Percentiles rank a stretch among this genome's conserved stretches.
These are phyloP conservation scores for Populus pruinosa DNA, from an alignment of 345 rosid species.

Conservation along the genomic window DNA sequence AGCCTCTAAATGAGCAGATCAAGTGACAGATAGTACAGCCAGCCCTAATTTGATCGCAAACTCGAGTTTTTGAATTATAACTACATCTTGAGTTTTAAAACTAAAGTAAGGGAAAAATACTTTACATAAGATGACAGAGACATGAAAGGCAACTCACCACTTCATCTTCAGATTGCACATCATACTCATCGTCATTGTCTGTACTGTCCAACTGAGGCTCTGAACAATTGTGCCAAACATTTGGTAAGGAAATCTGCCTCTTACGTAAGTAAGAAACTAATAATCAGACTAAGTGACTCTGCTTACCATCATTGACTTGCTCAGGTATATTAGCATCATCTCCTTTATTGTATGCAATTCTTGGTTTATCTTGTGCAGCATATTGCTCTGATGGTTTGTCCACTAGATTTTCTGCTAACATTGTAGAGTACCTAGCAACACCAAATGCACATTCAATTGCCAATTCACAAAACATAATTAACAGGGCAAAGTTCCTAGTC, in stretches of 20 bases:
- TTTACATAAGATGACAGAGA: conserved; percentile 4
- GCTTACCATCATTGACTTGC: conserved; percentile 50
- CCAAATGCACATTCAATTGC: conserved; percentile 7
- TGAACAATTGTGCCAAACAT: conserved; percentile 7
- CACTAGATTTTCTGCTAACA: conserved; percentile 95
- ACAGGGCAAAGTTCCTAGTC: neutral
- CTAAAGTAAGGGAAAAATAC: neutral
- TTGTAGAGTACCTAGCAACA: conserved; percentile 81
- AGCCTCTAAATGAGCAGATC: neutral
- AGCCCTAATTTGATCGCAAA: neutral
- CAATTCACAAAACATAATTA: neutral
- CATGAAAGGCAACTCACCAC: conserved; percentile 47
- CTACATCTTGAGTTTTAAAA: neutral
- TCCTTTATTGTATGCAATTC: conserved; percentile 30
- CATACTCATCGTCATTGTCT: conserved; percentile 71
- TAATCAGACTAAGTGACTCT: conserved; percentile 6
- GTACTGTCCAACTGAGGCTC: conserved; percentile 40
- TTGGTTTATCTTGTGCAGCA: conserved; percentile 29
- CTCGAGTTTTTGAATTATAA: too few relatives aligned
- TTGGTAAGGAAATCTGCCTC: neutral
- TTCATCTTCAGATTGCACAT: conserved; percentile 56
- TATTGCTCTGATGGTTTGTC: conserved; percentile 47
- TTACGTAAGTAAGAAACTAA: neutral
- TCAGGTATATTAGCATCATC: conserved; percentile 23
- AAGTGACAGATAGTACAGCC: neutral